Base-by-base conservation (phyloP, 441 rosid species). In the Brassica balearica region DNA sequence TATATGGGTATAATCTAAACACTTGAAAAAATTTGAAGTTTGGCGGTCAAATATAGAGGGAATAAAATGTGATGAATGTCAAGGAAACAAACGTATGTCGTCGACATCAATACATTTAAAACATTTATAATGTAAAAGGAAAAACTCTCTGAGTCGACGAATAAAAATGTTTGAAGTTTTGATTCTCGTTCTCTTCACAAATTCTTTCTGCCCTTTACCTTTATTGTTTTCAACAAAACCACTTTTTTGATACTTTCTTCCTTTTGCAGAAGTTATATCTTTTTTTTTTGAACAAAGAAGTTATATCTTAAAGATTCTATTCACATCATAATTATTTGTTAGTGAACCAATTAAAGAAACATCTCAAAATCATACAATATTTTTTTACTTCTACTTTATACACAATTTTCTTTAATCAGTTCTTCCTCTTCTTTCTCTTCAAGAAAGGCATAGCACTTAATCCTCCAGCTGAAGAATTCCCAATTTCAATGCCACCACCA, bases 371-470 rank as follows among this genome's bases (percentile, higher is more conserved):
- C 41, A 5, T 38, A 38, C 70, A 22, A 59, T 22, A 2, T 11
- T 46, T 14, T 14, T 41, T 51, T 19, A 64, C 22, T 22, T 1
- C 71, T 46, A 78, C 11, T 29, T 41, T 3, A 67, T 17, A 9
- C 15, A 65, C 2, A 8, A 1, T 9, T 15, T 43, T 48, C 1
- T 1, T 27, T 46, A 29, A 3, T 7, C 22, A 90, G 60, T 66
- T 75, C 75, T 86, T 91, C 62, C 92, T 87, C 20, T 88, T 88
- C 80, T 92, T 96, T 77, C 91, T 88, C 81, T 86, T 92, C 83
- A 94, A 86, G 81, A 81, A 84, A 32, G 98, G 94, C 94, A 91
- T 89, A 15, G 89, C 93, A 69, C 85, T 89, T 71, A 92, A 83
- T 71, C 84, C 83, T 53, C 85, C 85, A 34, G 15, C 56, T 8